A percentile compares a stretch with the other conserved stretches of the same genome.
These are phyloP conservation scores for Daedaleopsis sinensis DNA, from an alignment of 768 basidiomycete species.

Conservation along the genomic window DNA sequence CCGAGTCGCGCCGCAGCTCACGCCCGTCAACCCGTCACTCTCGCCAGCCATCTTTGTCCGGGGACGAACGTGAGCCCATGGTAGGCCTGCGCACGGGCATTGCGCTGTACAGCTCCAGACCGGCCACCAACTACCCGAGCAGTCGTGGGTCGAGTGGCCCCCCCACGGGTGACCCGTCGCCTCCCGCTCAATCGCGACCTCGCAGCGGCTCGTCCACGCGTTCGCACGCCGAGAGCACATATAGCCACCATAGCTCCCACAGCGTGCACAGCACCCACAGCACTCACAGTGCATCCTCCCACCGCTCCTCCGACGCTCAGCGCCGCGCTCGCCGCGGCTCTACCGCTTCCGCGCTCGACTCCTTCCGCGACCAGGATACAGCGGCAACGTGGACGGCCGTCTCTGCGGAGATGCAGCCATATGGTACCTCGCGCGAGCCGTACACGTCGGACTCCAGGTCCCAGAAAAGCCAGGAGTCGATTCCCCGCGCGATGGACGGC, in stretches of 20 bases:
- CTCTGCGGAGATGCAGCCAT: not conserved
- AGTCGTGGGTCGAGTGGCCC: not conserved
- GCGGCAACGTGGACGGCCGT: slow-evolving; percentile 5
- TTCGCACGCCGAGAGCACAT: slow-evolving; percentile 14
- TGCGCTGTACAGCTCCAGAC: slow-evolving; percentile 19
- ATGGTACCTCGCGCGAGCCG: slow-evolving; percentile 3
- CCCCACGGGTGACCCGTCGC: slow-evolving; percentile 2
- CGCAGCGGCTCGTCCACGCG: slow-evolving; percentile 10
- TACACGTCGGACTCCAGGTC: not conserved
- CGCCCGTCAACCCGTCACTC: slow-evolving; percentile 14
- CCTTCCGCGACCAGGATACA: not conserved
- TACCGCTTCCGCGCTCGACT: slow-evolving; percentile 2
- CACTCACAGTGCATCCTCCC: not conserved
- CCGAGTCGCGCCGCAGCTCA: slow-evolving; percentile 7
- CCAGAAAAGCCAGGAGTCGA: slow-evolving; percentile 16
- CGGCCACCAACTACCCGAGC: slow-evolving; percentile 6
- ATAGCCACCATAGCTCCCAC: not conserved
- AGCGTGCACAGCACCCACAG: not conserved
- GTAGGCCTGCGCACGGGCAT: slow-evolving; percentile 20
- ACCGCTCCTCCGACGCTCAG: slow-evolving; percentile 1
- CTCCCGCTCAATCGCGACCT: not conserved
- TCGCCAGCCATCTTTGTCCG: slow-evolving; percentile 9
- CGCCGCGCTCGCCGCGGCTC: slow-evolving; percentile 11
- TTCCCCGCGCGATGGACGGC: slow-evolving; percentile 14
- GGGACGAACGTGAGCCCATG: slow-evolving; percentile 2